Evolutionary conservation across 176 grass and related monocot species (phyloP).

Genomic region (Lolium rigidum): DNA sequence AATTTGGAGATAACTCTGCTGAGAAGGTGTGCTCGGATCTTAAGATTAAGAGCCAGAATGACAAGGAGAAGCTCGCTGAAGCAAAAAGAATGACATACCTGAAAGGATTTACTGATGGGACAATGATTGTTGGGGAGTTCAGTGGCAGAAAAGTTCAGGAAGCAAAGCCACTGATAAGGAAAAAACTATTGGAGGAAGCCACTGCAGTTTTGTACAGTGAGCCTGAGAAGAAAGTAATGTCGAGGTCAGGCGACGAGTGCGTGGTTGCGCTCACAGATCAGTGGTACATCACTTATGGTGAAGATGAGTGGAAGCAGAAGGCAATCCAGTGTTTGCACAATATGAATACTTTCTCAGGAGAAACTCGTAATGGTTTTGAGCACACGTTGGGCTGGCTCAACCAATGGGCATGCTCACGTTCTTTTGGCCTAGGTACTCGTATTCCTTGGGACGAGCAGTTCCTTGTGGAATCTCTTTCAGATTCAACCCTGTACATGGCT

Average conservation of each 20-base stretch:
- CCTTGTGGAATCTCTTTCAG: slow-evolving; percentile 50
- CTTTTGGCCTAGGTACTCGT: slow-evolving; percentile 79
- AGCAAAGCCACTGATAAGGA: slow-evolving; percentile 72
- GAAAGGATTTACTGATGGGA: slow-evolving; percentile 84
- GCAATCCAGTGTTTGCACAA: slow-evolving; percentile 60
- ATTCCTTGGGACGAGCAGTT: slow-evolving; percentile 72
- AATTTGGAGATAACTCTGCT: slow-evolving; percentile 72
- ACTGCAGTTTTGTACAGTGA: slow-evolving; percentile 64
- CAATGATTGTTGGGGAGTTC: slow-evolving; percentile 75
- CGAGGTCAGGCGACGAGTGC: slow-evolving; percentile 84
- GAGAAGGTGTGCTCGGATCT: slow-evolving; percentile 71
- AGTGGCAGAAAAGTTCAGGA: slow-evolving; percentile 71
- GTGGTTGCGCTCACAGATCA: slow-evolving; percentile 83
- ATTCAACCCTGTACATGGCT: too few species aligned
- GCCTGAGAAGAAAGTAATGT: slow-evolving; percentile 83
- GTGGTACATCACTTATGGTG: slow-evolving; percentile 88
- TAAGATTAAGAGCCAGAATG: slow-evolving; percentile 79
- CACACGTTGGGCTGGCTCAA: slow-evolving; percentile 81
- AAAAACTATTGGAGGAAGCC: slow-evolving; percentile 64
- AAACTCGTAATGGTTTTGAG: slow-evolving; percentile 61
- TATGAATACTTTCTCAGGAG: slow-evolving; percentile 74
- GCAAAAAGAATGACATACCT: slow-evolving; percentile 76
- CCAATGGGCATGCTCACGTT: slow-evolving; percentile 81
- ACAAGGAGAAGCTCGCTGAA: slow-evolving; percentile 81
- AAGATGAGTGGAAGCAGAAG: slow-evolving; percentile 72